These are phyloP conservation scores for Sanchytrium tribonematis DNA, from an alignment of 371 early-diverging fungal genomes.

Conservation along the genomic window DNA sequence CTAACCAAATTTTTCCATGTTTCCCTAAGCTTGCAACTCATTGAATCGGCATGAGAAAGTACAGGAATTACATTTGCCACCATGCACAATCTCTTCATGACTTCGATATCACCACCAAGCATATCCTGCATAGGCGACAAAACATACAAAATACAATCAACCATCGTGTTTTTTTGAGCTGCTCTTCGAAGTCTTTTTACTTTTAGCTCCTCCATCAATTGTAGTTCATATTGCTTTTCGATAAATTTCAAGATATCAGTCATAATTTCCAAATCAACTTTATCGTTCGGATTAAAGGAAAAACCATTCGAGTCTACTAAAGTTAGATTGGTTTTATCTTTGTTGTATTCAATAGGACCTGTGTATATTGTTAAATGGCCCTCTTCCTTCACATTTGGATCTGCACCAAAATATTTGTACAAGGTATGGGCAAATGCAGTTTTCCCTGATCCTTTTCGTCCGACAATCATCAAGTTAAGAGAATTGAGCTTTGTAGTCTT, in stretches of 20 bases:
- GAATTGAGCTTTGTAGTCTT: neutral
- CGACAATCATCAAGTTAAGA: neutral
- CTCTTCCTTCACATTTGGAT: neutral
- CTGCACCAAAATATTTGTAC: neutral
- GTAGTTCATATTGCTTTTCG: neutral
- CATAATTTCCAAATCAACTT: neutral
- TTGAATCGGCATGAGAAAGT: neutral
- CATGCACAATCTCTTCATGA: neutral
- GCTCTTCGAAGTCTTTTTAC: neutral
- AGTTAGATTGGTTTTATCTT: neutral
- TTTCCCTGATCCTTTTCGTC: neutral
- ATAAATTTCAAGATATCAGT: neutral
- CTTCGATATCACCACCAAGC: neutral
- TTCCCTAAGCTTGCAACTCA: neutral
- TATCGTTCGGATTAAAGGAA: neutral
- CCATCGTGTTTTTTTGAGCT: neutral
- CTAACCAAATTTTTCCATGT: neutral
- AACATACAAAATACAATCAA: neutral
- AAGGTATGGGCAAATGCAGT: neutral
- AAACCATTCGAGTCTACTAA: neutral
- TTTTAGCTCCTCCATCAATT: neutral
- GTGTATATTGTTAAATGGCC: neutral
- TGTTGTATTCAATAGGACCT: neutral
- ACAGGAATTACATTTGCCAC: neutral
- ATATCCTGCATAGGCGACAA: neutral